A percentile compares a stretch with the other conserved stretches of the same genome.
Conservation (phyloP, 441 rosid species). For the Metrosideros polymorpha region DNA sequence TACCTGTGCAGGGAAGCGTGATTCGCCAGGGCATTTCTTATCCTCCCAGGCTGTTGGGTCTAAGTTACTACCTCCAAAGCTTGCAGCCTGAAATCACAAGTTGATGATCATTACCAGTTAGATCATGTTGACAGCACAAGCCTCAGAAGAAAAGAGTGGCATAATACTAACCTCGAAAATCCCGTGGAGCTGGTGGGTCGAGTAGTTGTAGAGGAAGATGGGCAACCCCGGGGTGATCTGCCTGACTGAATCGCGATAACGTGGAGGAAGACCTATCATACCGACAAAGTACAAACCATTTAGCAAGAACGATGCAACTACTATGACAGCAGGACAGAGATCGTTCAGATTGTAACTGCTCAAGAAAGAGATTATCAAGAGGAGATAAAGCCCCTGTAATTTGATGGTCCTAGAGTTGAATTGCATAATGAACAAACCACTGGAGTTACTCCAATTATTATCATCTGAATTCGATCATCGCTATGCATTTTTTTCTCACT, state of each 20-base stretch:
- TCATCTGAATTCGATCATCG: not conserved
- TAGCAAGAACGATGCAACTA: not conserved
- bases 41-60: slow-evolving; percentile 24
- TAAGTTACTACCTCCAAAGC: slow-evolving; percentile 19
- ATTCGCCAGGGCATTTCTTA: slow-evolving; percentile 13
- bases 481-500: not conserved
- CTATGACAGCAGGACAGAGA: not conserved
- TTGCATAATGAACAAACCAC: not conserved
- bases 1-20: slow-evolving; percentile 15
- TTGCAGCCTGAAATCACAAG: slow-evolving; percentile 8
- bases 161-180: not conserved
- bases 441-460: not conserved
- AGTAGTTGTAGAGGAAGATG: slow-evolving; percentile 1
- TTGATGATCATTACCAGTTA: not conserved
- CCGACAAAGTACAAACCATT: not conserved
- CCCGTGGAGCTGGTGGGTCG: slow-evolving; percentile 2
- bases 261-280: not conserved
- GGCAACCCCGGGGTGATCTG: slow-evolving; percentile 2
- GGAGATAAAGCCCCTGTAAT: not conserved
- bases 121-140: not conserved
- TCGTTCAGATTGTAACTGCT: not conserved
- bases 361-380: not conserved
- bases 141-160: not conserved
- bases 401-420: not conserved
- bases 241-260: not conserved